These are phyloP conservation scores for Deinandra increscens DNA, from an alignment of 129 eudicot species.

Conservation along the genomic window DNA sequence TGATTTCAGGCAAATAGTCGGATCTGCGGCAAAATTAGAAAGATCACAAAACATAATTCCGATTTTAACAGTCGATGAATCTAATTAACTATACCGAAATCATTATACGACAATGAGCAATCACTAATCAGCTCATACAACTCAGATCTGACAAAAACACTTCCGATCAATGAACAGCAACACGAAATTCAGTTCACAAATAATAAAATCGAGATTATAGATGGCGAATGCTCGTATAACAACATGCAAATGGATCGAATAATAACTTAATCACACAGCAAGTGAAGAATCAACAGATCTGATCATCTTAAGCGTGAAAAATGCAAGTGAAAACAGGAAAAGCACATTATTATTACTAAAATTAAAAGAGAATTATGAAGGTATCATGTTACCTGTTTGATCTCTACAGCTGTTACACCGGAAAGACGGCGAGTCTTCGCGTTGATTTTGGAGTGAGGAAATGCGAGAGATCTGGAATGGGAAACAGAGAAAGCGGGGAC, in stretches of 20 bases:
- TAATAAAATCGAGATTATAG: neutral
- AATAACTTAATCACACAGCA: neutral
- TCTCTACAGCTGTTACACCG: slow-evolving; percentile 3
- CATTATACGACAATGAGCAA: neutral
- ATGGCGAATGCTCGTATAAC: neutral
- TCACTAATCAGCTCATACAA: slow-evolving; percentile 4
- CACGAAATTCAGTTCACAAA: neutral
- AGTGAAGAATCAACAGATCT: slow-evolving; percentile 14
- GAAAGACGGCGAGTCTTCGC: slow-evolving; percentile 14
- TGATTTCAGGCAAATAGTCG: neutral
- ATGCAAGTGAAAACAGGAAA: slow-evolving; percentile 9
- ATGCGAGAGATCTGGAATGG: slow-evolving; percentile 31
- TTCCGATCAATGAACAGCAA: slow-evolving; percentile 1
- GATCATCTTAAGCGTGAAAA: slow-evolving; percentile 1
- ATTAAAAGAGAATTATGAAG: too few species aligned
- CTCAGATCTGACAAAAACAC: slow-evolving; percentile 23
- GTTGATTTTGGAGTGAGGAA: slow-evolving; percentile 23
- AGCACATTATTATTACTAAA: too few species aligned
- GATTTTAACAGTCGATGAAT: neutral
- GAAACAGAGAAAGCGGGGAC: slow-evolving; percentile 40
- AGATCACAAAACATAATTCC: neutral
- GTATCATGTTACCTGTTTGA: slow-evolving; percentile 15
- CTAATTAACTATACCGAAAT: slow-evolving; percentile 1
- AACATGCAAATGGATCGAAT: slow-evolving; percentile 32
- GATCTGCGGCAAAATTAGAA: slow-evolving; percentile 16